Evolutionary conservation across 1,284 basidiomycete species (phyloP).

Genomic region (Cryptococcus hybrid): DNA sequence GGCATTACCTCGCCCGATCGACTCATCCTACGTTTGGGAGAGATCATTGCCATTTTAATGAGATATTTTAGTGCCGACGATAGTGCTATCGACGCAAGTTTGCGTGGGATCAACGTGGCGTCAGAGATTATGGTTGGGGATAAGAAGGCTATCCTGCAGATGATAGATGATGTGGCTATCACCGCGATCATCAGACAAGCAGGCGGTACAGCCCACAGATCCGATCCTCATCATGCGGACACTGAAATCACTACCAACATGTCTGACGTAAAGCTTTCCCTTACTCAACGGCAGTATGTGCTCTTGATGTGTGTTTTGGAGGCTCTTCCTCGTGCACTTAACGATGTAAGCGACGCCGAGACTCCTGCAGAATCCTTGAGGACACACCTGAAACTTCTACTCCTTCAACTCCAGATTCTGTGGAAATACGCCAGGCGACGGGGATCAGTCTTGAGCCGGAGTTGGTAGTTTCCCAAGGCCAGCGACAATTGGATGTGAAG

Average conservation of each 20-base stretch:
- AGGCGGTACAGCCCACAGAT: constrained; percentile 43
- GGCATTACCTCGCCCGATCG: constrained; percentile 64
- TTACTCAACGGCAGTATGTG: constrained; percentile 89
- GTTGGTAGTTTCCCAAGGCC: constrained; percentile 40
- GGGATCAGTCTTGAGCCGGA: constrained; percentile 55
- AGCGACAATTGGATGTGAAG: constrained; percentile 8
- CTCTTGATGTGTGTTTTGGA: constrained; percentile 70
- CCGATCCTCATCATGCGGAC: constrained; percentile 61
- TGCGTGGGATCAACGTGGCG: constrained; percentile 80
- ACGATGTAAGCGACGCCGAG: constrained; percentile 42
- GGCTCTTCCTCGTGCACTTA: constrained; percentile 69
- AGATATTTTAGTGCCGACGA: constrained; percentile 59
- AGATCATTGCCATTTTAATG: constrained; percentile 86
- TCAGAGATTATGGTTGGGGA: constrained; percentile 63
- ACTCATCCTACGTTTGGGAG: constrained; percentile 81
- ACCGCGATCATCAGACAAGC: constrained; percentile 66
- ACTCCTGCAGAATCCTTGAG: constrained; percentile 19
- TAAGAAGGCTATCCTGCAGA: constrained; percentile 63
- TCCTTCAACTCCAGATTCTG: constrained; percentile 18
- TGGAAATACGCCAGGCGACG: constrained; percentile 6
- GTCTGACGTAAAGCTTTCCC: constrained; percentile 83
- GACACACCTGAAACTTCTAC: constrained; percentile 18
- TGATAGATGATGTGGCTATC: constrained; percentile 90
- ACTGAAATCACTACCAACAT: constrained; percentile 63
- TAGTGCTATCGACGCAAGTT: constrained; percentile 70